A percentile compares a stretch with the other conserved stretches of the same genome.
Evolutionary conservation across 1,139 yeast genomes (phyloP).

Genomic region (Blastobotrys elegans): DNA sequence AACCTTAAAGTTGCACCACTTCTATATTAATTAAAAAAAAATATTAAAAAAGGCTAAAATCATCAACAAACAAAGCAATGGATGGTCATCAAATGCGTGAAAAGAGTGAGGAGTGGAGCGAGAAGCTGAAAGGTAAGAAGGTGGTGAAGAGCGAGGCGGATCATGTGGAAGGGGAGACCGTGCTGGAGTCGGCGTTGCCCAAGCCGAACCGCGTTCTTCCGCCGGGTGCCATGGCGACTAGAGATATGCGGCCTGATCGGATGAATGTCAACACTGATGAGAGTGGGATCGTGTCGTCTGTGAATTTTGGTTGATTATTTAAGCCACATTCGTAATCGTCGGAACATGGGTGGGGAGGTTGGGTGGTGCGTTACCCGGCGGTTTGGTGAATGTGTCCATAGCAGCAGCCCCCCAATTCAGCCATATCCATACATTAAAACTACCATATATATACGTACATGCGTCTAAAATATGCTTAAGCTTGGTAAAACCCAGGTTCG

Average conservation of each 20-base stretch:
- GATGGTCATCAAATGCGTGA: neutral
- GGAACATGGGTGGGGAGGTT: no score
- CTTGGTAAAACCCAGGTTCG: no score
- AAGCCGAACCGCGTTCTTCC: constrained; percentile 23
- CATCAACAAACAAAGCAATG: neutral
- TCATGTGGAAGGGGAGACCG: constrained; percentile 10
- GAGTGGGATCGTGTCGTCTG: constrained; percentile 21
- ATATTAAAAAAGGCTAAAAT: no score
- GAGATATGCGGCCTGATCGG: constrained; percentile 25
- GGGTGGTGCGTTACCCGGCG: no score
- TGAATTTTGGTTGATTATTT: constrained; percentile 18
- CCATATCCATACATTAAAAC: neutral
- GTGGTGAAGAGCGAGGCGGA: constrained; percentile 17
- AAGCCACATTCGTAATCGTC: no score
- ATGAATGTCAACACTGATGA: constrained; percentile 27
- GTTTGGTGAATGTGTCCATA: no score
- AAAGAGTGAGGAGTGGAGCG: constrained; percentile 3
- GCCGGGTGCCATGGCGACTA: constrained; percentile 23
- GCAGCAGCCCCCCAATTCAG: neutral
- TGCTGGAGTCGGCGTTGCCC: constrained; percentile 20
- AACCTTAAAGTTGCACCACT: no score
- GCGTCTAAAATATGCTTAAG: neutral
- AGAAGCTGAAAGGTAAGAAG: constrained; percentile 24
- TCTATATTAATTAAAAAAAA: no score
- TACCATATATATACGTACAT: neutral